Evolutionary conservation across 495 filamentous ascomycete genomes (phyloP), one percentile per base, ranked within the genome.

Genomic region (Trichocladium uniseriatum): DNA sequence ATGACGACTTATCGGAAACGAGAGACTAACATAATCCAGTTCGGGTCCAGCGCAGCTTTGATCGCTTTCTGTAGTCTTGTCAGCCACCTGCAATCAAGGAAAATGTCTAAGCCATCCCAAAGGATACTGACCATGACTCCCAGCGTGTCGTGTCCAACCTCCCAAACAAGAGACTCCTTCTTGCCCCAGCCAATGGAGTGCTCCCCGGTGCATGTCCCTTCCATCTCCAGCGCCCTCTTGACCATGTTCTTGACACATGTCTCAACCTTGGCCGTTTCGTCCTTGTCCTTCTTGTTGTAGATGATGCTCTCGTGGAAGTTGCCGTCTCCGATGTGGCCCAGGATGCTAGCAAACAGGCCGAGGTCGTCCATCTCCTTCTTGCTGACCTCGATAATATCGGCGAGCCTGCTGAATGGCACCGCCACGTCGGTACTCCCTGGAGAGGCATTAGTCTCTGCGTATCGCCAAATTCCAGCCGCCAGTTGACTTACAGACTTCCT

Each of bases 261-360:
- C 60, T 92, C 83, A 2, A 94, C 86, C 37, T 81, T 81, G 13
- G 73, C 79, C 28, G 73, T 69, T 66, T 95, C 86, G 3, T 66
- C 78, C 10, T 77, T 76, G 49, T 87, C 72, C 15, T 68, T 72
- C 24, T 75, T 70, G 58, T 91, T 79, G 59, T 92, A 95, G 63
- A 95, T 79, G 58, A 95, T 89, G 62, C 81, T 85, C 57, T 87
- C 80, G 61, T 95, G 89, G 65, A 95, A 95, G 64, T 96, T 96
- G 7, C 89, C 89, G 63, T 94, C 86, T 5, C 87, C 87, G 49
- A 94, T 81, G 53, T 94, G 87, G 10, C 72, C 88, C 0, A 96
- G 73, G 20, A 91, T 88, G 62, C 80, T 86, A 16, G 87, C 88
- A 59, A 95, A 91, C 9, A 95, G 66, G 2, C 87, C 88, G 8